phyloP scores from a whole-genome alignment of 345 rosid species.

The Eucalyptus polybractea region DNA sequence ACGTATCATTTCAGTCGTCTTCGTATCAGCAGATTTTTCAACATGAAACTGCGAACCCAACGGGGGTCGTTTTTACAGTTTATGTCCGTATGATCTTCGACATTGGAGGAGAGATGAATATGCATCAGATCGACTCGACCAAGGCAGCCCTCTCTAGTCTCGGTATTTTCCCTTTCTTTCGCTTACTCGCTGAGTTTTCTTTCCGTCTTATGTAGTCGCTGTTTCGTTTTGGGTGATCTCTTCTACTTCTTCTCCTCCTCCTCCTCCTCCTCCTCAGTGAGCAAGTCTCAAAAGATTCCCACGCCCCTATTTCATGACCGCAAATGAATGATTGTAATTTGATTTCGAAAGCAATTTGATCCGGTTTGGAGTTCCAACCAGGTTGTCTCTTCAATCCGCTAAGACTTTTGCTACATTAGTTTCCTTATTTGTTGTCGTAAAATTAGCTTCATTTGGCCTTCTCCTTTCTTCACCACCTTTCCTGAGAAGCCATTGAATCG shows the following conservation, averaged over 20 bases:
- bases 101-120: background rate
- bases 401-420: background rate
- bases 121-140: background rate
- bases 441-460: background rate
- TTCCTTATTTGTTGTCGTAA: background rate
- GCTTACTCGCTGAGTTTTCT: background rate
- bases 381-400: background rate
- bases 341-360: background rate
- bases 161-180: background rate
- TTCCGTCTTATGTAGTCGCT: background rate
- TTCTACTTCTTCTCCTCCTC: background rate
- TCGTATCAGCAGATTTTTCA: background rate
- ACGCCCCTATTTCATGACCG: background rate
- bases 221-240: background rate
- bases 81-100: background rate
- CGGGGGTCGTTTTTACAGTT: background rate
- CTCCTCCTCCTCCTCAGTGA: background rate
- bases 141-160: background rate
- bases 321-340: background rate
- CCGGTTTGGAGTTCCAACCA: background rate
- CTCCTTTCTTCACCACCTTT: background rate
- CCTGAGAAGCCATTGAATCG: background rate
- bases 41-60: background rate
- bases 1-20: background rate
- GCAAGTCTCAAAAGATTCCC: background rate